These are phyloP conservation scores for Penicillium psychrofluorescens DNA, from an alignment of 495 filamentous ascomycete species.

Conservation along the genomic window DNA sequence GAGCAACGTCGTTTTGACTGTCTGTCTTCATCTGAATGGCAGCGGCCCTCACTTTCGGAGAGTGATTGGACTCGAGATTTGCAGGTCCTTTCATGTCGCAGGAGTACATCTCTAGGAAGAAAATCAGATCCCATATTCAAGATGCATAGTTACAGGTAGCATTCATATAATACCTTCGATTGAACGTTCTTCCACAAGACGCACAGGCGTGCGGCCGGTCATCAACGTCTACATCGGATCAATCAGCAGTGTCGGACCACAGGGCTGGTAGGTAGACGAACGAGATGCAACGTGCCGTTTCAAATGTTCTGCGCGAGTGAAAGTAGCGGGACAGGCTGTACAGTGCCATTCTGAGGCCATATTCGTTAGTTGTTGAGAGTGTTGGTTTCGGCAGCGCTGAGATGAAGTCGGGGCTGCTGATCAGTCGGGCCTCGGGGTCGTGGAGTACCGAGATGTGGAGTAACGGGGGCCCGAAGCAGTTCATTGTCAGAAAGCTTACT, in stretches of 20 bases:
- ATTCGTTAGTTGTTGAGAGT: too few relatives aligned
- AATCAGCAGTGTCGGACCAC: neutral
- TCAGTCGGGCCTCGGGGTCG: too few relatives aligned
- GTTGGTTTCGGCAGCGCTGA: too few relatives aligned
- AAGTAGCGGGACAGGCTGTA: constrained; percentile 7
- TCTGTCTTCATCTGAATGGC: neutral
- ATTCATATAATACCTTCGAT: constrained; percentile 3
- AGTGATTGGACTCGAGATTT: constrained; percentile 2
- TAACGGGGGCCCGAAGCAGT: too few relatives aligned
- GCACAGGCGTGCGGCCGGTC: constrained; percentile 12
- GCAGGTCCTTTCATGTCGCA: constrained; percentile 20
- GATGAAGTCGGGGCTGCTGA: too few relatives aligned
- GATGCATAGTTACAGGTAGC: neutral
- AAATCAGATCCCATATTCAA: neutral
- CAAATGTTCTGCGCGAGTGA: constrained; percentile 20
- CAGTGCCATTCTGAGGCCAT: constrained; percentile 8
- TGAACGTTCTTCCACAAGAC: constrained; percentile 9
- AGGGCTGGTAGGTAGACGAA: constrained; percentile 1
- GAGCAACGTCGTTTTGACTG: neutral
- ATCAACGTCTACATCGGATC: constrained; percentile 8
- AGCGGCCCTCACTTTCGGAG: neutral
- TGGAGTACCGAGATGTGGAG: too few relatives aligned
- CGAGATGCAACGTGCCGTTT: constrained; percentile 16
- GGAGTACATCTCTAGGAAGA: constrained; percentile 13
- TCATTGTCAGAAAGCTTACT: too few relatives aligned